Evolutionary conservation across 2,329 filamentous ascomycete species (phyloP).

Genomic region (Knufia petricola): DNA sequence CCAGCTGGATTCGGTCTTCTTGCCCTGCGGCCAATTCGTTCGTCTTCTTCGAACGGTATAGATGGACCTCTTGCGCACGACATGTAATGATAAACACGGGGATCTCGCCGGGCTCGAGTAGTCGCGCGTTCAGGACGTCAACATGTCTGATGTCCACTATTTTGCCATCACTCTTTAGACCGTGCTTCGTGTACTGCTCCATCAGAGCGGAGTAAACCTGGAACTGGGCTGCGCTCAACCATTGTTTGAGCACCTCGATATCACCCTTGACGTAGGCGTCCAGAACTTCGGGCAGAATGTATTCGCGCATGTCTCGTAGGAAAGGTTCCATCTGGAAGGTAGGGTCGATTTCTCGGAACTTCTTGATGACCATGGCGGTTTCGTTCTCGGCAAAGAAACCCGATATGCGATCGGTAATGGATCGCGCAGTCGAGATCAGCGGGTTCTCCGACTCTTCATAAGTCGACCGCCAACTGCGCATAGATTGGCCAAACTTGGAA

Average conservation of each 20-base stretch:
- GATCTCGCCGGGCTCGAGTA: conserved; percentile 41
- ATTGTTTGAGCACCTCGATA: conserved; percentile 77
- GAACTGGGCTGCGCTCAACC: conserved; percentile 93
- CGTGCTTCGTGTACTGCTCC: conserved; percentile 88
- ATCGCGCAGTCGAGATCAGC: conserved; percentile 80
- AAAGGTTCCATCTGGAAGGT: conserved; percentile 92
- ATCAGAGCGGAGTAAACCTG: conserved; percentile 94
- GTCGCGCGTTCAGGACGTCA: conserved; percentile 51
- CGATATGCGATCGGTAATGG: conserved; percentile 83
- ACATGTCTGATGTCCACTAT: conserved; percentile 94
- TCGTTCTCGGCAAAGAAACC: conserved; percentile 99
- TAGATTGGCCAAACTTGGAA: conserved; percentile 75
- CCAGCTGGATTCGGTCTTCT: conserved; percentile 97
- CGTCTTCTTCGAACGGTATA: conserved; percentile 87
- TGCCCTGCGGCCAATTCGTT: conserved; percentile 86
- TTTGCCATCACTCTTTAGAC: conserved; percentile 86
- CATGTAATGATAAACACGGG: conserved; percentile 97
- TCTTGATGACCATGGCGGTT: conserved; percentile 94
- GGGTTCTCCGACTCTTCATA: conserved; percentile 98
- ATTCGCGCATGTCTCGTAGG: conserved; percentile 89
- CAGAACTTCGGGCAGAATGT: conserved; percentile 92
- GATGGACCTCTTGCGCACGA: conserved; percentile 93
- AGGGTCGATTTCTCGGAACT: conserved; percentile 92
- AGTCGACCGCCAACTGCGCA: conserved; percentile 75
- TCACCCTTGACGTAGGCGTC: conserved; percentile 98